Percentiles rank a stretch among this genome's conserved stretches.
Evolutionary conservation across 1,284 basidiomycete genomes (phyloP).

Genomic region (Exobasidium cylindrosporum): DNA sequence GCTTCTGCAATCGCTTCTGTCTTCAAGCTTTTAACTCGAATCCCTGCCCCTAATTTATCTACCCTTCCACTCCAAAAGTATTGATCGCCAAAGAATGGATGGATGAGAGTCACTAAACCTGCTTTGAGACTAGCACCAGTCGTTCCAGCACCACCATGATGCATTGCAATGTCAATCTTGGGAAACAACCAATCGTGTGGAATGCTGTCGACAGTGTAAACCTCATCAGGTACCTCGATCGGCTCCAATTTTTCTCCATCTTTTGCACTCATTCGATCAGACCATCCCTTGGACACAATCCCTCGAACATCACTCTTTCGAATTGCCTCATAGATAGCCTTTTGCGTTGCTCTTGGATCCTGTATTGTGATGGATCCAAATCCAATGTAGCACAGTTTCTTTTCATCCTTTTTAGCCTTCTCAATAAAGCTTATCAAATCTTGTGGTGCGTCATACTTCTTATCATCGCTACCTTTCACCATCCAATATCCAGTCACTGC

Average conservation of each 20-base stretch:
- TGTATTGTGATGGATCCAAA: slow-evolving; percentile 57
- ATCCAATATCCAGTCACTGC: slow-evolving; percentile 49
- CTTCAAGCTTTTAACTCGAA: slow-evolving; percentile 27
- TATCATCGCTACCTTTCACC: slow-evolving; percentile 55
- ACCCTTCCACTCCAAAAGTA: slow-evolving; percentile 49
- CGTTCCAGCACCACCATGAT: slow-evolving; percentile 73
- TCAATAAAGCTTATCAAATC: slow-evolving; percentile 63
- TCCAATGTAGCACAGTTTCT: slow-evolving; percentile 55
- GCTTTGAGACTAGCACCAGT: slow-evolving; percentile 57
- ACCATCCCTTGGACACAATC: slow-evolving; percentile 53
- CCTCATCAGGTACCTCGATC: slow-evolving; percentile 46
- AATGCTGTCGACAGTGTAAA: slow-evolving; percentile 45
- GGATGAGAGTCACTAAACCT: slow-evolving; percentile 44
- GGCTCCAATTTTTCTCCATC: slow-evolving; percentile 8
- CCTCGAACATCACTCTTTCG: slow-evolving; percentile 39
- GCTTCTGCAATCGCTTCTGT: slow-evolving; percentile 19
- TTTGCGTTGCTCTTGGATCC: slow-evolving; percentile 50
- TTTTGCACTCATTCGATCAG: slow-evolving; percentile 30
- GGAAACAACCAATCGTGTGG: slow-evolving; percentile 37
- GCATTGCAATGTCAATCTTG: slow-evolving; percentile 29
- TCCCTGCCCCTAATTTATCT: slow-evolving; percentile 40
- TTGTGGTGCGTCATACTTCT: slow-evolving; percentile 62
- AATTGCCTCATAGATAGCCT: slow-evolving; percentile 40
- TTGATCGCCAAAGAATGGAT: slow-evolving; percentile 52
- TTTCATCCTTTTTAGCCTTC: slow-evolving; percentile 63